Evolutionary conservation across 164 flowering plant genomes (phyloP).

Genomic region (Pachysandra terminalis): DNA sequence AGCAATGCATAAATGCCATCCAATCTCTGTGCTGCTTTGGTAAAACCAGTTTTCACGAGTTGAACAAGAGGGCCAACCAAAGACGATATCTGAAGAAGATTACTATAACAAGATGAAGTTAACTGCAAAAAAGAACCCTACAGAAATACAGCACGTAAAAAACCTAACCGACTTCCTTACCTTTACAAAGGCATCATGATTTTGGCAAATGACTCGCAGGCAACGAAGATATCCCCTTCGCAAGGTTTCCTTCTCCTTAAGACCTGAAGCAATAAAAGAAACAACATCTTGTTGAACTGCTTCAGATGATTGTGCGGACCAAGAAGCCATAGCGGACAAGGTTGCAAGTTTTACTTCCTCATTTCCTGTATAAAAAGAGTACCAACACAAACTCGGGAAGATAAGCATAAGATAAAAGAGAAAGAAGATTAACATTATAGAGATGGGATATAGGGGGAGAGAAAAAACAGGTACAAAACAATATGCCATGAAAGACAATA

Average conservation of each 20-base stretch:
- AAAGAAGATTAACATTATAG: not conserved
- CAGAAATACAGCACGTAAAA: slow-evolving; percentile 1
- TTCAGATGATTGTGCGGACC: slow-evolving; percentile 69
- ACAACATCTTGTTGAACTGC: slow-evolving; percentile 52
- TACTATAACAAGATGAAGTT: not conserved
- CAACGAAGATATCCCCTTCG: slow-evolving; percentile 94
- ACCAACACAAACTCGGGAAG: not conserved
- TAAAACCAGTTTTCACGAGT: slow-evolving; percentile 87
- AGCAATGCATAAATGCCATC: slow-evolving; percentile 91
- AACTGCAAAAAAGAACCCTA: slow-evolving; percentile 6
- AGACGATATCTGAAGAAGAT: slow-evolving; percentile 55
- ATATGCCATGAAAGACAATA: slow-evolving; percentile 17
- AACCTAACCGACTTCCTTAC: too few relatives aligned
- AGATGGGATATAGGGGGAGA: not conserved
- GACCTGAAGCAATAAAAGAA: slow-evolving; percentile 69
- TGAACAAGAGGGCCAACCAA: slow-evolving; percentile 76
- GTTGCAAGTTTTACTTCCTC: slow-evolving; percentile 89
- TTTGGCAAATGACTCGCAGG: slow-evolving; percentile 53
- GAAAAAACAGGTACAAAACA: not conserved
- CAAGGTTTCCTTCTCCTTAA: slow-evolving; percentile 88
- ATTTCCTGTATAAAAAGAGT: slow-evolving; percentile 58
- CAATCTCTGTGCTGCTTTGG: slow-evolving; percentile 83
- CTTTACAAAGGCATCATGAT: slow-evolving; percentile 53
- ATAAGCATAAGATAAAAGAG: not conserved
- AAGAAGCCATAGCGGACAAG: slow-evolving; percentile 65